Evolutionary conservation across 2,329 filamentous ascomycete species (phyloP).

Genomic region (Aspergillus sp.): DNA sequence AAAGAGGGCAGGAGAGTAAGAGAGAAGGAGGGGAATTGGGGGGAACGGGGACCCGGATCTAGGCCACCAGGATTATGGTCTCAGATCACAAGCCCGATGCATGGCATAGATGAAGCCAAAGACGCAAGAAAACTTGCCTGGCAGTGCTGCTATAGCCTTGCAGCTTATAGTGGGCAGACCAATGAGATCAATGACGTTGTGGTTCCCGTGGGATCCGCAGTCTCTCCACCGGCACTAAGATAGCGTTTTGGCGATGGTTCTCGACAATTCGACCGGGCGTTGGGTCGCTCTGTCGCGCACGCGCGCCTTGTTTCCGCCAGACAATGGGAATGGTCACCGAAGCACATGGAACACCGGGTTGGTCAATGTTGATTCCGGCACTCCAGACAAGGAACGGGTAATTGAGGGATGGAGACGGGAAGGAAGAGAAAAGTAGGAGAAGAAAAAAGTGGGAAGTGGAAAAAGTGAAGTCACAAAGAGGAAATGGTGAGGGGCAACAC

Average conservation of each 20-base stretch:
- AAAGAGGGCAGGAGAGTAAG: too few relatives aligned
- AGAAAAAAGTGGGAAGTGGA: conserved; percentile 1
- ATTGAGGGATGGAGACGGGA: background rate
- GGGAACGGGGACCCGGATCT: background rate
- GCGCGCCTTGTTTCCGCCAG: background rate
- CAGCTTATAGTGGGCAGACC: background rate
- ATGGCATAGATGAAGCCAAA: conserved; percentile 4
- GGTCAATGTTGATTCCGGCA: conserved; percentile 1
- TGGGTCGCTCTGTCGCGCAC: background rate
- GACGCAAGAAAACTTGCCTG: conserved; percentile 8
- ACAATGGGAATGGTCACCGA: background rate
- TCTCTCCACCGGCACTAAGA: conserved; percentile 15
- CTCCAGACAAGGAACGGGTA: background rate
- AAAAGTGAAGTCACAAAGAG: background rate
- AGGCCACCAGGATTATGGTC: background rate
- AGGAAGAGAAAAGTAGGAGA: background rate
- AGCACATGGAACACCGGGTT: conserved; percentile 8
- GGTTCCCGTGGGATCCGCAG: conserved; percentile 16
- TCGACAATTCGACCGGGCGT: conserved; percentile 13
- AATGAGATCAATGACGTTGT: conserved; percentile 12
- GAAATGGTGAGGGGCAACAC: background rate
- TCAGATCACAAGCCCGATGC: conserved; percentile 6
- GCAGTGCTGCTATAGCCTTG: background rate
- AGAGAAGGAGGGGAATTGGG: background rate
- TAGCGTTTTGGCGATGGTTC: conserved; percentile 13